Percentiles rank a stretch among this genome's conserved stretches.
Conservation (phyloP, 495 filamentous ascomycete genomes). For the Lophiostoma macrostomum region DNA sequence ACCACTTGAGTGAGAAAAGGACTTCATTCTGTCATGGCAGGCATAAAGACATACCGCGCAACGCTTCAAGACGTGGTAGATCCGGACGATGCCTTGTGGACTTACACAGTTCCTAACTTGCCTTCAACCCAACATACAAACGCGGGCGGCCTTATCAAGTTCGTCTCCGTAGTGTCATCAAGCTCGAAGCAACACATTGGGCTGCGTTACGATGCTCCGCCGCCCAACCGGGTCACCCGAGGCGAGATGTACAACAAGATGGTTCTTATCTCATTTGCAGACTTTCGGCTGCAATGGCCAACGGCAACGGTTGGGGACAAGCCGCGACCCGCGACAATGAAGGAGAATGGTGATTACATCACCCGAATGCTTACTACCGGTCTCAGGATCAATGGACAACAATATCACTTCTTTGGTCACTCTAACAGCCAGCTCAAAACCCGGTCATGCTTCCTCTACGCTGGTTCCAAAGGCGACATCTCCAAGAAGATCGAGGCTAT, state of each 20-base stretch:
- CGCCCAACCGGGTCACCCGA: conserved; percentile 42
- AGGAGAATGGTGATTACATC: conserved; percentile 47
- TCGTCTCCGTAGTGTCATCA: conserved; percentile 37
- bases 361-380: conserved; percentile 42
- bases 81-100: conserved; percentile 38
- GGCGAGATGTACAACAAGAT: conserved; percentile 36
- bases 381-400: conserved; percentile 42
- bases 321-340: conserved; percentile 39
- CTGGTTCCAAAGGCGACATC: conserved; percentile 43
- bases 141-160: conserved; percentile 38
- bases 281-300: conserved; percentile 40
- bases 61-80: conserved; percentile 35
- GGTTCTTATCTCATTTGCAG: conserved; percentile 43
- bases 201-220: conserved; percentile 34
- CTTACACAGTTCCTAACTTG: conserved; percentile 36
- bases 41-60: conserved; percentile 27
- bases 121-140: conserved; percentile 33
- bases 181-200: conserved; percentile 34
- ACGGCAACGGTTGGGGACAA: background rate
- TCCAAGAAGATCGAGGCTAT: conserved; percentile 42
- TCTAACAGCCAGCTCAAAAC: conserved; percentile 56
- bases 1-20: background rate
- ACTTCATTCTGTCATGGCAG: conserved; percentile 1
- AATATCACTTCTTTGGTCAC: conserved; percentile 52
- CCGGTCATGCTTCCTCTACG: conserved; percentile 47